Evolutionary conservation across 371 early-diverging fungal genomes (phyloP).

Genomic region (Fennellomyces sp.): DNA sequence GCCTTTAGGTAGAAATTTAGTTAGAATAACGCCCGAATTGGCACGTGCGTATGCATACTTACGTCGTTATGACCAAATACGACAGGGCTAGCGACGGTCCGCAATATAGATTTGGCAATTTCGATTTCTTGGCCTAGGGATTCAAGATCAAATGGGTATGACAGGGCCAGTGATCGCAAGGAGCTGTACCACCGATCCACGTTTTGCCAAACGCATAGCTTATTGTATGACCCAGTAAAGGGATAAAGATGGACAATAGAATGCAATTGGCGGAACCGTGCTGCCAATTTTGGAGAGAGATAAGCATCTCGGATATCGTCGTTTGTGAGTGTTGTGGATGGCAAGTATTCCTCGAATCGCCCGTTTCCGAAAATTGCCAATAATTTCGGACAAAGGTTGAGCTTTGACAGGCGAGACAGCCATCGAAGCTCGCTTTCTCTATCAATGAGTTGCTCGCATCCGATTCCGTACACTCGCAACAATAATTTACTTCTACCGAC

Average conservation of each 20-base stretch:
- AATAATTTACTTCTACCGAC: slow-evolving; percentile 54
- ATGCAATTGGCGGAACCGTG: slow-evolving; percentile 75
- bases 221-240: slow-evolving; percentile 27
- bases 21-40: background rate
- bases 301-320: slow-evolving; percentile 67
- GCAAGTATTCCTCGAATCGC: slow-evolving; percentile 85
- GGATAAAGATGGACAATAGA: slow-evolving; percentile 70
- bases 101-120: slow-evolving; percentile 38
- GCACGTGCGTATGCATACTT: slow-evolving; percentile 22
- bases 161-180: slow-evolving; percentile 15
- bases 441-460: slow-evolving; percentile 76
- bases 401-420: slow-evolving; percentile 69
- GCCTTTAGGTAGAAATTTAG: slow-evolving; percentile 16
- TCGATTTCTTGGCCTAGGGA: slow-evolving; percentile 51
- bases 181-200: slow-evolving; percentile 63
- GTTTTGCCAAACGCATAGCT: slow-evolving; percentile 59
- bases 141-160: slow-evolving; percentile 41
- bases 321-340: slow-evolving; percentile 72
- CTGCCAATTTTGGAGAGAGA: slow-evolving; percentile 77
- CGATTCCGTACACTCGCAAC: slow-evolving; percentile 78
- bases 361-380: slow-evolving; percentile 90
- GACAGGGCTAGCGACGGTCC: slow-evolving; percentile 50
- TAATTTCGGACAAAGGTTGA: slow-evolving; percentile 78
- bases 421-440: slow-evolving; percentile 82
- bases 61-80: slow-evolving; percentile 89